Conservation (phyloP, 2,329 filamentous ascomycete genomes). For the Knoxdaviesia capensis region DNA sequence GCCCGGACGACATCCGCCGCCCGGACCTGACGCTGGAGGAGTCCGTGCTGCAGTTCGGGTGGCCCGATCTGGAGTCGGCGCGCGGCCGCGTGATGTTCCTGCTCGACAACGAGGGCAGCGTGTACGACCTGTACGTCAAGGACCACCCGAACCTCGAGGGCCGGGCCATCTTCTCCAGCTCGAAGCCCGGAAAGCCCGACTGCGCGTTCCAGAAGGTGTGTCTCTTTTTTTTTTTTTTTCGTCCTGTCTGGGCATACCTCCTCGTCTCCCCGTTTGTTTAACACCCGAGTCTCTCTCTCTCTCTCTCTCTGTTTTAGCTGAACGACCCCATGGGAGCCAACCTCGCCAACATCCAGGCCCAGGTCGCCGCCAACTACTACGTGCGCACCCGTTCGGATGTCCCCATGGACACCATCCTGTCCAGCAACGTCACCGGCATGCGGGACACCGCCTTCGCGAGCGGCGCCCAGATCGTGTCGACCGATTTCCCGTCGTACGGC, state of each 20-base stretch:
- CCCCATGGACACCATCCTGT: constrained; percentile 20
- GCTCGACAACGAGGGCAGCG: constrained; percentile 23
- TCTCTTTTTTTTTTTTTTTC: background rate
- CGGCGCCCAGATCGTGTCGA: constrained; percentile 27
- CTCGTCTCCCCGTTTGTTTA: background rate
- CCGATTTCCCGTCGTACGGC: constrained; percentile 24
- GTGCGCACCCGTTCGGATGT: constrained; percentile 26
- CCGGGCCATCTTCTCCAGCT: constrained; percentile 26
- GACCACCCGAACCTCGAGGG: constrained; percentile 16
- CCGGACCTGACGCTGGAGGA: constrained; percentile 21
- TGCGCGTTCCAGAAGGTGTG: constrained; percentile 23
- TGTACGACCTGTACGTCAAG: constrained; percentile 18
- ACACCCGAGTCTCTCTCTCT: background rate
- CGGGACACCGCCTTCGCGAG: constrained; percentile 20
- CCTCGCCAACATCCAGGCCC: constrained; percentile 18
- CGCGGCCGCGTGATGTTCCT: constrained; percentile 26
- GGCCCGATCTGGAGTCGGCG: constrained; percentile 22
- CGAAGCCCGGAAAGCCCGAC: constrained; percentile 20
- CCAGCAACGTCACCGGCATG: constrained; percentile 17
- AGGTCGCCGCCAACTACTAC: constrained; percentile 24
- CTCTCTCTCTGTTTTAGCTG: constrained; percentile 10
- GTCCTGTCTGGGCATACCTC: background rate
- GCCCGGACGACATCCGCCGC: constrained; percentile 23
- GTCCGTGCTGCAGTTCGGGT: constrained; percentile 23
- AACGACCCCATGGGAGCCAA: constrained; percentile 20